A percentile compares a stretch with the other conserved stretches of the same genome.
phyloP scores from a whole-genome alignment of 2,329 filamentous ascomycete species.

The Phialophora macrospora region DNA sequence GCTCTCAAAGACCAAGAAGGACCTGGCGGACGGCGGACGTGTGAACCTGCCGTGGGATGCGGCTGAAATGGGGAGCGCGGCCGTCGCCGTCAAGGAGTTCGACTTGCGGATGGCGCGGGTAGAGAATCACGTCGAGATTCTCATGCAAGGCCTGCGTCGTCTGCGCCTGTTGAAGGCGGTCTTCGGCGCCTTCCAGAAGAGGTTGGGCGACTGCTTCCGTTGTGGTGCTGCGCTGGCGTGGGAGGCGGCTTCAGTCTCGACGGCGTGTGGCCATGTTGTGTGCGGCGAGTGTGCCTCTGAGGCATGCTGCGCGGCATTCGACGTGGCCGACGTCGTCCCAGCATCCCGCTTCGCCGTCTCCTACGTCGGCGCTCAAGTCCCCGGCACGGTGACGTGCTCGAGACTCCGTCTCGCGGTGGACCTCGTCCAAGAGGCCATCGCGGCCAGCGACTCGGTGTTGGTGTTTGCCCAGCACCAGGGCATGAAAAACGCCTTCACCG shows the following conservation, averaged over 20 bases:
- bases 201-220: constrained; percentile 41
- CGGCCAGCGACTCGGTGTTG: constrained; percentile 56
- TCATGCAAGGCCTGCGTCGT: constrained; percentile 18
- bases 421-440: constrained; percentile 50
- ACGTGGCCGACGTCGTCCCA: constrained; percentile 9
- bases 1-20: constrained; percentile 15
- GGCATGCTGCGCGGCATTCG: constrained; percentile 18
- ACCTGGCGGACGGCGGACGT: background rate
- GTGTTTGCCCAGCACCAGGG: constrained; percentile 57
- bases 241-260: constrained; percentile 50
- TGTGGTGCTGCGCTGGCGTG: constrained; percentile 43
- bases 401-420: constrained; percentile 56
- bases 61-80: background rate
- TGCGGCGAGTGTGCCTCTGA: background rate
- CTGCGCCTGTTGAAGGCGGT: constrained; percentile 17
- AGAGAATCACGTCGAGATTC: constrained; percentile 6
- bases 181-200: constrained; percentile 3
- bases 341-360: constrained; percentile 11
- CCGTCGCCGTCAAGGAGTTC: constrained; percentile 21
- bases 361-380: background rate
- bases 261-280: constrained; percentile 57
- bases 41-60: background rate
- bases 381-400: constrained; percentile 43
- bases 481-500: constrained; percentile 23
- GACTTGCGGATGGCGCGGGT: constrained; percentile 17